phyloP scores from a whole-genome alignment of 1,284 basidiomycete genomes.

The Ustilago esculenta region DNA sequence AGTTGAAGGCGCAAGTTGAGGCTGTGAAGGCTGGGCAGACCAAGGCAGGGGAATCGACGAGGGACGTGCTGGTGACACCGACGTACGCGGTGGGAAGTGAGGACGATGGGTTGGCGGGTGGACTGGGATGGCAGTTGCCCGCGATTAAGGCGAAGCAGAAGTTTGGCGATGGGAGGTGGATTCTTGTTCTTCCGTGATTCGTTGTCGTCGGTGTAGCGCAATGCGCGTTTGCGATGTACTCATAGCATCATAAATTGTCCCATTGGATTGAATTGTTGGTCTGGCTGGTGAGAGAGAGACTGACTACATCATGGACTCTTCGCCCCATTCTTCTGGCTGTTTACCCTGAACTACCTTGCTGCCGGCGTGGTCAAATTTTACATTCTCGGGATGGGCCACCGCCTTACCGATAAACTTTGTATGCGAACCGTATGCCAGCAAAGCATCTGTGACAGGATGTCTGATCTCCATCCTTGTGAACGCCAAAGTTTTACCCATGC shows the following conservation, averaged over 20 bases:
- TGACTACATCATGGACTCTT: slow-evolving; percentile 15
- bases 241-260: not conserved
- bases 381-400: slow-evolving; percentile 77
- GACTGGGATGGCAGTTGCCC: slow-evolving; percentile 62
- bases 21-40: slow-evolving; percentile 29
- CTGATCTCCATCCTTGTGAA: slow-evolving; percentile 61
- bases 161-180: slow-evolving; percentile 59
- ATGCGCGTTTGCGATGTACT: not conserved
- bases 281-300: not conserved
- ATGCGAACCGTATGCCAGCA: slow-evolving; percentile 70
- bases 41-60: slow-evolving; percentile 7
- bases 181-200: slow-evolving; percentile 23
- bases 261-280: not conserved
- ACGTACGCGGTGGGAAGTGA: slow-evolving; percentile 61
- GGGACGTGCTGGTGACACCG: slow-evolving; percentile 58
- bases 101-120: slow-evolving; percentile 48
- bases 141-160: slow-evolving; percentile 57
- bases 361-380: slow-evolving; percentile 82
- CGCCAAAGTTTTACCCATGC: slow-evolving; percentile 60
- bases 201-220: not conserved
- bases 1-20: slow-evolving; percentile 21
- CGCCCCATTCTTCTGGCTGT: slow-evolving; percentile 42
- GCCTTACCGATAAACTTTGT: slow-evolving; percentile 88
- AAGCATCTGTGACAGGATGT: slow-evolving; percentile 48
- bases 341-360: slow-evolving; percentile 76